Evolutionary conservation across 208 protist species (phyloP).

Genomic region (Acanthamoeba triangularis): DNA sequence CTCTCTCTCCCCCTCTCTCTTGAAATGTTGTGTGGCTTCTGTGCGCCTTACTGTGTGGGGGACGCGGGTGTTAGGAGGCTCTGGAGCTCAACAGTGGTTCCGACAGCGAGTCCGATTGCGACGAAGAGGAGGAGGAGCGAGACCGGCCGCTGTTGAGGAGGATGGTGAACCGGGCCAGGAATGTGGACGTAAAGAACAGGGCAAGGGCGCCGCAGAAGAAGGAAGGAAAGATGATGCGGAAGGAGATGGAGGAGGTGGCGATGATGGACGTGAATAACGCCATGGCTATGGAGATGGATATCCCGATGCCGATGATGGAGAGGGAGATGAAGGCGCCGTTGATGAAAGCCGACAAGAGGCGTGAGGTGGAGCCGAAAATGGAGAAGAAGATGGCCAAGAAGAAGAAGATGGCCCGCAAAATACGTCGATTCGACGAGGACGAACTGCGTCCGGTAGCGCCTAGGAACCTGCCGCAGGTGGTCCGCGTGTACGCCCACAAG

Average conservation of each 20-base stretch:
- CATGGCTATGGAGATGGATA: not conserved
- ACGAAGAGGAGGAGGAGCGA: not conserved
- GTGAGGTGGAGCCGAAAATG: not conserved
- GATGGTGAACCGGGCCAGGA: not conserved
- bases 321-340: not conserved
- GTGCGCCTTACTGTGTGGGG: too few species aligned
- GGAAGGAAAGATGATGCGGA: not conserved
- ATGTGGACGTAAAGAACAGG: not conserved
- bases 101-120: not conserved
- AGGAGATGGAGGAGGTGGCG: too few species aligned
- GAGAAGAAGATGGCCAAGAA: not conserved
- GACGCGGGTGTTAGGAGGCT: too few species aligned
- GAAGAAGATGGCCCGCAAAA: not conserved
- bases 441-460: too few species aligned
- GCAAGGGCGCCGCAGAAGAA: not conserved
- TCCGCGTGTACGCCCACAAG: slow-evolving; percentile 70
- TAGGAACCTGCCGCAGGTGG: not conserved
- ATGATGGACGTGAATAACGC: too few species aligned
- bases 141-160: too few species aligned
- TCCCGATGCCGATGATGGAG: not conserved
- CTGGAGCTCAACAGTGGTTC: not conserved
- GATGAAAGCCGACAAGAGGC: not conserved
- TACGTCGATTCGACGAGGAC: too few species aligned
- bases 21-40: too few species aligned
- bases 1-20: too few species aligned